Evolutionary conservation across 768 basidiomycete genomes (phyloP).

Genomic region (Amanita inopinata): DNA sequence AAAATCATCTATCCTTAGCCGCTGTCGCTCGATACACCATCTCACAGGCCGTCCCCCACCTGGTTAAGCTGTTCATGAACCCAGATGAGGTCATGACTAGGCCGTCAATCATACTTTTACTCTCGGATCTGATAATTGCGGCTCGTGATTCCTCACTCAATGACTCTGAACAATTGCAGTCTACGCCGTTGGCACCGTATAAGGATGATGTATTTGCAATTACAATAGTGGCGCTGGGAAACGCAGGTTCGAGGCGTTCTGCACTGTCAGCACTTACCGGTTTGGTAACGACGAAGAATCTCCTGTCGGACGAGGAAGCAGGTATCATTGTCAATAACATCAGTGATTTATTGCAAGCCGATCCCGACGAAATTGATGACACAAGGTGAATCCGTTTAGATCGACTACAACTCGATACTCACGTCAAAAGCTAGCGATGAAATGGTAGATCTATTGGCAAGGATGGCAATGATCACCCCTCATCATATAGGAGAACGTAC

Average conservation of each 20-base stretch:
- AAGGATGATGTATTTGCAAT: slow-evolving; percentile 73
- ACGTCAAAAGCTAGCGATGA: slow-evolving; percentile 34
- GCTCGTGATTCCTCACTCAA: slow-evolving; percentile 32
- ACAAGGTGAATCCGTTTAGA: slow-evolving; percentile 30
- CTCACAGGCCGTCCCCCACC: slow-evolving; percentile 59
- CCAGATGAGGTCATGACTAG: slow-evolving; percentile 63
- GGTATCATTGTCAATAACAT: slow-evolving; percentile 71
- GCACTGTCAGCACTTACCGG: slow-evolving; percentile 59
- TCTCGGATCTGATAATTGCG: slow-evolving; percentile 56
- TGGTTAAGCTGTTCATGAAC: slow-evolving; percentile 66
- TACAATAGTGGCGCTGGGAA: slow-evolving; percentile 48
- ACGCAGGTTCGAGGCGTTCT: slow-evolving; percentile 37
- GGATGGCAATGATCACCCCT: slow-evolving; percentile 49
- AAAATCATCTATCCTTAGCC: slow-evolving; percentile 30
- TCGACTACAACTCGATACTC: neutral
- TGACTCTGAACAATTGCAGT: slow-evolving; percentile 9
- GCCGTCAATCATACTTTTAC: slow-evolving; percentile 51
- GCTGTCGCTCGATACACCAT: slow-evolving; percentile 60
- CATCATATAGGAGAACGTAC: slow-evolving; percentile 62
- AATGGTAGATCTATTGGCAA: slow-evolving; percentile 52
- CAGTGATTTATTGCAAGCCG: slow-evolving; percentile 54
- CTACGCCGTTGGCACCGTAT: slow-evolving; percentile 39
- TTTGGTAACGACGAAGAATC: slow-evolving; percentile 50
- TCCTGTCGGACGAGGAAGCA: slow-evolving; percentile 66
- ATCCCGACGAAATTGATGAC: slow-evolving; percentile 43